These are phyloP conservation scores for Amoebophrya sp. DNA, from an alignment of 169 alveolate genomes.

Conservation along the genomic window DNA sequence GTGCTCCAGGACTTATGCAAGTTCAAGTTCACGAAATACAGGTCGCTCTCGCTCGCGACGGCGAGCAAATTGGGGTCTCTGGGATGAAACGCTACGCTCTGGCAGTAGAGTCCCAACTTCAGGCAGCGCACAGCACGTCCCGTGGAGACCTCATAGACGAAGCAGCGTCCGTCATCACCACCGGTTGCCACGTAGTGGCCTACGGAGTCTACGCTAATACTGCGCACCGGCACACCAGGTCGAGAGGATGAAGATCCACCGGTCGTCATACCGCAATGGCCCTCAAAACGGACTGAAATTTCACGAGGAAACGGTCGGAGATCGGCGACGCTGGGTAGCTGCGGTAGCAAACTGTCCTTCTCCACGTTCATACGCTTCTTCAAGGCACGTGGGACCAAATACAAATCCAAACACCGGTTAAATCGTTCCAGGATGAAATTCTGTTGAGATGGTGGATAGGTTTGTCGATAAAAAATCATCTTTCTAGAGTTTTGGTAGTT, in stretches of 20 bases:
- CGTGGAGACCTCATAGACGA: background rate
- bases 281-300: background rate
- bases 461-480: too few relatives aligned
- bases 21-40: background rate
- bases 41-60: background rate
- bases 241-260: too few relatives aligned
- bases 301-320: constrained; percentile 49
- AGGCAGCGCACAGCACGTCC: background rate
- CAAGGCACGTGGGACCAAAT: constrained; percentile 81
- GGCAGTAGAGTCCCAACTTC: background rate
- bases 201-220: background rate
- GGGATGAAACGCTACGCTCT: background rate
- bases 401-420: constrained; percentile 84
- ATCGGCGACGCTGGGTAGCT: constrained; percentile 45
- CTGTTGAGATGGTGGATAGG: too few relatives aligned
- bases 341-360: constrained; percentile 49
- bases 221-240: background rate
- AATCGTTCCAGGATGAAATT: constrained; percentile 70
- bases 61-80: constrained; percentile 1
- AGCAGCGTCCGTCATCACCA: background rate
- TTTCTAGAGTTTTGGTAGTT: too few relatives aligned
- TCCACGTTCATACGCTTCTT: constrained; percentile 73
- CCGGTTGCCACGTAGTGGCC: constrained; percentile 7
- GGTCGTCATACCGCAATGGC: too few relatives aligned
- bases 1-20: background rate